These are phyloP conservation scores for Leersia perrieri DNA, from an alignment of 176 grass and related monocot species.

Conservation along the genomic window DNA sequence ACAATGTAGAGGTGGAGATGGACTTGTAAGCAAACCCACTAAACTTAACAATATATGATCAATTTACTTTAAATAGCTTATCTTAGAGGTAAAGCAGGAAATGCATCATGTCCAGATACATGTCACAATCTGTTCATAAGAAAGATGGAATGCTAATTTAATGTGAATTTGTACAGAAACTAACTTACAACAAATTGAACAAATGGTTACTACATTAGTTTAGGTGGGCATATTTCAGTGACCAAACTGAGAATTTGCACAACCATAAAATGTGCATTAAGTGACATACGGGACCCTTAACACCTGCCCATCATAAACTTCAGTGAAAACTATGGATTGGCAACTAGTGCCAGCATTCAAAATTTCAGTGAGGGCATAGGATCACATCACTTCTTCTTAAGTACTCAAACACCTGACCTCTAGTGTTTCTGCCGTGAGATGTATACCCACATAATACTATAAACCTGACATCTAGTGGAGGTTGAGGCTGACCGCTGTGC, in stretches of 20 bases:
- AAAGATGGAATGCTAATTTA: neutral
- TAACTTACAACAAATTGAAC: neutral
- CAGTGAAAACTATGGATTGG: neutral
- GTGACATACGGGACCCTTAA: neutral
- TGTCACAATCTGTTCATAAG: neutral
- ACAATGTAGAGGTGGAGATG: neutral
- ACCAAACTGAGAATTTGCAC: neutral
- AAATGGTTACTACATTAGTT: neutral
- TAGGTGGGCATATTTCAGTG: neutral
- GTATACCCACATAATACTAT: too few relatives aligned
- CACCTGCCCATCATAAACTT: neutral
- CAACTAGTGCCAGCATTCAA: neutral
- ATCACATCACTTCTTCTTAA: neutral
- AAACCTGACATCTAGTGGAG: too few relatives aligned
- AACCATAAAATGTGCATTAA: neutral
- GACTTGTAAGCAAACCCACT: neutral
- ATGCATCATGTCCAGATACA: neutral
- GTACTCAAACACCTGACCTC: neutral
- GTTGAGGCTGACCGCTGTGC: neutral
- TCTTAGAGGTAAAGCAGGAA: slow-evolving; percentile 4
- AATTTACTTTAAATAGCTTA: neutral
- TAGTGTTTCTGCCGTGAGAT: neutral
- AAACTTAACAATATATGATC: neutral
- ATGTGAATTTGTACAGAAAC: neutral
- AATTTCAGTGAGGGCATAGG: neutral